Evolutionary conservation across 306 rosid species (phyloP).

Genomic region (Rubus idaeus): DNA sequence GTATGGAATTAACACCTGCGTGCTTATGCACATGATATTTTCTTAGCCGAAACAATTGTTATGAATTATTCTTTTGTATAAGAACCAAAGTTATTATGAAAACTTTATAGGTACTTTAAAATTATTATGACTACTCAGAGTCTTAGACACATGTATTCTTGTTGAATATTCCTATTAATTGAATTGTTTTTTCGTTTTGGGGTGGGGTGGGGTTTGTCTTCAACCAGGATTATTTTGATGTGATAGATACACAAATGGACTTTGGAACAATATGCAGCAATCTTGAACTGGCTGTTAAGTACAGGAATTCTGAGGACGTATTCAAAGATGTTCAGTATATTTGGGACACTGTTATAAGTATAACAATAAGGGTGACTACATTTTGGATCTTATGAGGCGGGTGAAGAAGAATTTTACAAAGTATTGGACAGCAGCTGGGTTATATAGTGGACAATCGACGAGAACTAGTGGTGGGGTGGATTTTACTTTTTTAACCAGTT

Average conservation of each 20-base stretch:
- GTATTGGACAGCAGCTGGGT: constrained; percentile 90
- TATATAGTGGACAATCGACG: constrained; percentile 59
- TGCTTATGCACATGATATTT: constrained; percentile 12
- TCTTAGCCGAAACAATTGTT: constrained; percentile 3
- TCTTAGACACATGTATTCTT: not conserved
- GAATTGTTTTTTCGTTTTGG: constrained; percentile 5
- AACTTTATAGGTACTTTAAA: not conserved
- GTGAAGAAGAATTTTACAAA: constrained; percentile 90
- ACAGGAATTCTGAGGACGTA: constrained; percentile 76
- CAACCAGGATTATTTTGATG: constrained; percentile 92
- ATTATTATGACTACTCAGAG: not conserved
- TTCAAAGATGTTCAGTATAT: constrained; percentile 83
- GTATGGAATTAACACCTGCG: constrained; percentile 23
- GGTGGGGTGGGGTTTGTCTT: constrained; percentile 27
- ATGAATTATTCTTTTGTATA: not conserved
- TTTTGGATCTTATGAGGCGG: constrained; percentile 92
- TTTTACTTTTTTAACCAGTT: not conserved
- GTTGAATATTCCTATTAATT: not conserved
- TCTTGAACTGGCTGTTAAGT: constrained; percentile 71
- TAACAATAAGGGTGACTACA: constrained; percentile 95
- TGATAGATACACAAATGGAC: constrained; percentile 96
- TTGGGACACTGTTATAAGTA: constrained; percentile 90
- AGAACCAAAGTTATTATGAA: not conserved
- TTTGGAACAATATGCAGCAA: constrained; percentile 88
- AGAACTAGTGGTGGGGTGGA: constrained; percentile 55